Percentiles rank a stretch among this genome's conserved stretches.
These are phyloP conservation scores for Ganoderma multipileum DNA, from an alignment of 1,284 basidiomycete genomes.

Conservation along the genomic window DNA sequence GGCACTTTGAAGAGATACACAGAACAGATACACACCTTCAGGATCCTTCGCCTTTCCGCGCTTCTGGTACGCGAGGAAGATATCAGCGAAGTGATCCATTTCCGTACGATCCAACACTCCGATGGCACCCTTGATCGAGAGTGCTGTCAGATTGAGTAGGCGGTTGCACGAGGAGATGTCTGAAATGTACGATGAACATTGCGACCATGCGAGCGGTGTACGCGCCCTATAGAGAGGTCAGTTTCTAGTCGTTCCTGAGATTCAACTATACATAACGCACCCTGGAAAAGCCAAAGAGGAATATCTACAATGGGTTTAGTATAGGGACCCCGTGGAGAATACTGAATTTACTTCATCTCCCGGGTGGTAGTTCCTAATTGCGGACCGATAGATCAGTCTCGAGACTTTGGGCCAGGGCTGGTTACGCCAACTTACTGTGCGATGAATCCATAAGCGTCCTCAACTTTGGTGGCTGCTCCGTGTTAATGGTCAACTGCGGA, in stretches of 20 bases:
- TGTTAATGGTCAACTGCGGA: not conserved
- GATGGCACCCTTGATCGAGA: constrained; percentile 44
- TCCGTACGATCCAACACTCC: constrained; percentile 69
- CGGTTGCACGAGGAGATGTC: not conserved
- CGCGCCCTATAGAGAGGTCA: constrained; percentile 53
- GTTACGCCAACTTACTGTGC: constrained; percentile 60
- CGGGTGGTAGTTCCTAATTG: constrained; percentile 65
- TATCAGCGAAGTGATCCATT: constrained; percentile 72
- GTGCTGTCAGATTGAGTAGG: not conserved
- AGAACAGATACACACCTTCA: constrained; percentile 50
- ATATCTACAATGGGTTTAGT: constrained; percentile 52
- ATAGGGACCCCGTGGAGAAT: not conserved
- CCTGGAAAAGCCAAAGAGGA: constrained; percentile 77
- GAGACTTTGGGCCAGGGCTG: no score
- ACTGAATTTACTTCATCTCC: constrained; percentile 66
- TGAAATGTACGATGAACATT: constrained; percentile 61
- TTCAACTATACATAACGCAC: constrained; percentile 41
- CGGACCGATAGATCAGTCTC: not conserved
- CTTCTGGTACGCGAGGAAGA: constrained; percentile 67
- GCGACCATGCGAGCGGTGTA: constrained; percentile 78
- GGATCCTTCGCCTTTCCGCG: constrained; percentile 58
- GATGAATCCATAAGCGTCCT: constrained; percentile 78
- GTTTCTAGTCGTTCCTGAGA: not conserved
- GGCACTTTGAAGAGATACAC: not conserved
- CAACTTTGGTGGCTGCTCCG: constrained; percentile 64